phyloP scores from a whole-genome alignment of 306 rosid species.

The Comarum palustre region DNA sequence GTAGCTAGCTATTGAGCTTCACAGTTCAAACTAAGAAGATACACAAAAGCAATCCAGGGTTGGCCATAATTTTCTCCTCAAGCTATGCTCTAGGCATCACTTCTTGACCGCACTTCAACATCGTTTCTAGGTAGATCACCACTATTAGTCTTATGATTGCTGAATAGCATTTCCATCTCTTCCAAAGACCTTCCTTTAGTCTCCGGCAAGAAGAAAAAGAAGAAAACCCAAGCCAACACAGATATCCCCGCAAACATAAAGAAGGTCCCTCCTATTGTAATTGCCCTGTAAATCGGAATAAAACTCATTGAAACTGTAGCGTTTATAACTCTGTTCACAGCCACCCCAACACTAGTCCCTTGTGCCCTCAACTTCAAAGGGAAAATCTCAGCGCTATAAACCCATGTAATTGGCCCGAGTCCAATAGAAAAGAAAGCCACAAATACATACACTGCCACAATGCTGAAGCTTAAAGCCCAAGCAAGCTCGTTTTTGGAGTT shows the following conservation, averaged over 20 bases:
- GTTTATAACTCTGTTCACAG: conserved; percentile 63
- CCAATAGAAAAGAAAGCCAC: conserved; percentile 70
- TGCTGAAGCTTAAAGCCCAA: conserved; percentile 62
- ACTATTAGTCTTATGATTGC: background rate
- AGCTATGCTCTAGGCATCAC: conserved; percentile 1
- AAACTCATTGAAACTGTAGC: conserved; percentile 62
- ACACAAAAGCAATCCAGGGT: too few relatives aligned
- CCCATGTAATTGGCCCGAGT: conserved; percentile 78
- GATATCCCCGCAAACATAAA: conserved; percentile 68
- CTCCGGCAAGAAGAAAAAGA: conserved; percentile 69
- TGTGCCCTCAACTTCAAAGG: conserved; percentile 74
- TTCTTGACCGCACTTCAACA: conserved; percentile 28
- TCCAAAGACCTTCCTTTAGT: conserved; percentile 75
- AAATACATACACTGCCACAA: conserved; percentile 39
- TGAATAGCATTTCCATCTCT: conserved; percentile 65
- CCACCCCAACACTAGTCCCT: conserved; percentile 66
- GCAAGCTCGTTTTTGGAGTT: conserved; percentile 20
- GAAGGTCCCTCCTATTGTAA: conserved; percentile 75
- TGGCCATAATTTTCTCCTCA: background rate
- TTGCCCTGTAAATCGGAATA: conserved; percentile 55
- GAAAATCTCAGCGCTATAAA: conserved; percentile 72
- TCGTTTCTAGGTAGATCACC: background rate
- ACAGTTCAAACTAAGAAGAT: too few relatives aligned
- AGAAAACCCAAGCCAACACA: conserved; percentile 56
- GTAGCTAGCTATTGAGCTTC: too few relatives aligned